Evolutionary conservation across 2,329 filamentous ascomycete species (phyloP).

Genomic region (Peltaster fructicola): DNA sequence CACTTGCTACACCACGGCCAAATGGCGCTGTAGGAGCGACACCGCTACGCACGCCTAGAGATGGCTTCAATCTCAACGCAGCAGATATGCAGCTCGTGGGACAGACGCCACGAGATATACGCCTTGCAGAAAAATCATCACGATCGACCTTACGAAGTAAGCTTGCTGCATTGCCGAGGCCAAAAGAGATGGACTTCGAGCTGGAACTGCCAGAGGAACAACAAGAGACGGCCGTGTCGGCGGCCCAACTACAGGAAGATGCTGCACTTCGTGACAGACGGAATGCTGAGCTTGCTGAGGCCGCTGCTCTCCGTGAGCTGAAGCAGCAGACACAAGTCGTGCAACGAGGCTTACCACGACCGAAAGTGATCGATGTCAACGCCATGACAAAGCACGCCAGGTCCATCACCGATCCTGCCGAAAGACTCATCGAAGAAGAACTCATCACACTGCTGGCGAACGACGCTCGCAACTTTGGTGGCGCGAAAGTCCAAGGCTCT

Average conservation of each 20-base stretch:
- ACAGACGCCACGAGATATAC: constrained; percentile 61
- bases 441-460: constrained; percentile 63
- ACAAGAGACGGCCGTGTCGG: constrained; percentile 33
- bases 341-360: constrained; percentile 66
- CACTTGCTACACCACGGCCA: constrained; percentile 75
- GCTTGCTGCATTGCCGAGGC: constrained; percentile 72
- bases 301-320: constrained; percentile 50
- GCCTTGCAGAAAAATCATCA: constrained; percentile 49
- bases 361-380: constrained; percentile 52
- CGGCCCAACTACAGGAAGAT: constrained; percentile 40
- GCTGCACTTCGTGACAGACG: constrained; percentile 60
- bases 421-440: constrained; percentile 56
- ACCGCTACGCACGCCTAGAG: constrained; percentile 49
- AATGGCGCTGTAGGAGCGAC: constrained; percentile 52
- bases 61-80: constrained; percentile 69
- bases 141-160: constrained; percentile 52
- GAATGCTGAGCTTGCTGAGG: constrained; percentile 43
- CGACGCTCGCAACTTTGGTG: constrained; percentile 62
- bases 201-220: constrained; percentile 78
- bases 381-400: constrained; percentile 47
- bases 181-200: constrained; percentile 88
- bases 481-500: constrained; percentile 45
- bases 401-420: constrained; percentile 43
- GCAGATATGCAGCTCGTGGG: constrained; percentile 51
- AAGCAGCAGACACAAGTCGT: constrained; percentile 80